Base-by-base conservation (phyloP, 345 rosid species). In the Orychophragmus violaceus region DNA sequence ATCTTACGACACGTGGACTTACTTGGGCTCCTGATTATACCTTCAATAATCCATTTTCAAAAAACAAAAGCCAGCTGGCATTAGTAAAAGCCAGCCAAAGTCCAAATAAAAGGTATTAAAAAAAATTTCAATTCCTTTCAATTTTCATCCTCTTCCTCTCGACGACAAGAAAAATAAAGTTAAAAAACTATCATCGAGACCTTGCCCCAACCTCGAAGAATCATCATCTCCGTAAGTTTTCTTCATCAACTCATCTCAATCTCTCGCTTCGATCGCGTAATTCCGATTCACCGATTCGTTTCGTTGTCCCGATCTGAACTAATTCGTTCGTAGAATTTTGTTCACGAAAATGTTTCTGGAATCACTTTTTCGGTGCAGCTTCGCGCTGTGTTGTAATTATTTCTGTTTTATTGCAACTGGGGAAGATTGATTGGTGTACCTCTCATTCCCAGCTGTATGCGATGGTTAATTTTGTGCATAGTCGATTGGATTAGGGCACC, bases 141-240 rank as follows among this genome's bases (percentile, higher is more conserved):
- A 10, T 58, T 59, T 45, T 44, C n/a, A n/a, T 59, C 27, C 5
- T 27, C 29, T 27, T 24, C 59, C 23, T 59, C 74, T 25, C 14
- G 59, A 19, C 52, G 73, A 30, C 64, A 23, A 53, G 1, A 22
- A 63, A 6, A 19, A 27, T 8, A 36, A 39, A n/a, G n/a, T n/a
- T 3, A 24, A 35, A 50, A 36, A 49, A 53, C 42, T 14, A 66
- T 19, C 48, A 14, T 18, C 28, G 25, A 50, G 18, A 36, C 69
- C 59, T 52, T 64, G 10, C 32, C 11, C 46, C 3, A 48, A 39
- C 13, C 48, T 37, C 45, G 46, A 72, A 44, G 24, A 64, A 13
- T 35, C 56, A 63, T 55, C 69, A 55, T 46, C 70, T 72, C 66
- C 28, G 76, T 72, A 51, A 65, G 76, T 39, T 54, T 49, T 18